Conservation (phyloP, 1,284 basidiomycete species). For the Apiotrichum domesticum region DNA sequence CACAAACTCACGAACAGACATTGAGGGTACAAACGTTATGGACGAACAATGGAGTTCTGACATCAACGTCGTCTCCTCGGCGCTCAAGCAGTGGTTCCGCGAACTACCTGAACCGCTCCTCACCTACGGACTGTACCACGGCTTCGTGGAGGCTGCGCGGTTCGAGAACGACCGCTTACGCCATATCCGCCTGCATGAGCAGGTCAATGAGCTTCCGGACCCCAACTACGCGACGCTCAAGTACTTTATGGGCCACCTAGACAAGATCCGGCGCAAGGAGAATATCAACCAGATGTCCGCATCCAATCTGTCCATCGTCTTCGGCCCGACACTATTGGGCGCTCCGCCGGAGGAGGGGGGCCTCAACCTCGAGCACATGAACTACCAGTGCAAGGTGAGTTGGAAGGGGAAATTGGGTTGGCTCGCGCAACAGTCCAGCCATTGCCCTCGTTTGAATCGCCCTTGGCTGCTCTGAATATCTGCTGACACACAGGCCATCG, state of each 20-base stretch:
- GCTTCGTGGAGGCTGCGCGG: conserved; percentile 91
- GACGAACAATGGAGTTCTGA: conserved; percentile 85
- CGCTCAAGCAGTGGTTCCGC: conserved; percentile 91
- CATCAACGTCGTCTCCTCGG: conserved; percentile 92
- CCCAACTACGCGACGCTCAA: conserved; percentile 97
- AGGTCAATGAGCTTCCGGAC: conserved; percentile 95
- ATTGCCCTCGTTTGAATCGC: too few relatives aligned
- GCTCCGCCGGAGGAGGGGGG: conserved; percentile 49
- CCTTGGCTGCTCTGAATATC: not conserved
- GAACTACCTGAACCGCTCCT: conserved; percentile 93
- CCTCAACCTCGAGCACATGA: conserved; percentile 56
- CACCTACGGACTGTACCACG: conserved; percentile 74
- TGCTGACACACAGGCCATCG: conserved; percentile 58
- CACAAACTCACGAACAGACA: conserved; percentile 53
- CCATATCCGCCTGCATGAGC: conserved; percentile 91
- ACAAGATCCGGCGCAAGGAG: conserved; percentile 73
- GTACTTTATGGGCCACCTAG: conserved; percentile 87
- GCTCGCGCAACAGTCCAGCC: not conserved
- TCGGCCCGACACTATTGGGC: conserved; percentile 90
- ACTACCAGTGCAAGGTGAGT: conserved; percentile 60
- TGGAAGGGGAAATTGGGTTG: not conserved
- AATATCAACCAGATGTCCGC: conserved; percentile 85
- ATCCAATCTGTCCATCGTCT: conserved; percentile 92
- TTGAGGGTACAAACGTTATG: conserved; percentile 76
- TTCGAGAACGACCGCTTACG: conserved; percentile 88